These are phyloP conservation scores for Pestalotiopsis sp. DNA, from an alignment of 2,329 filamentous ascomycete species.

Conservation along the genomic window DNA sequence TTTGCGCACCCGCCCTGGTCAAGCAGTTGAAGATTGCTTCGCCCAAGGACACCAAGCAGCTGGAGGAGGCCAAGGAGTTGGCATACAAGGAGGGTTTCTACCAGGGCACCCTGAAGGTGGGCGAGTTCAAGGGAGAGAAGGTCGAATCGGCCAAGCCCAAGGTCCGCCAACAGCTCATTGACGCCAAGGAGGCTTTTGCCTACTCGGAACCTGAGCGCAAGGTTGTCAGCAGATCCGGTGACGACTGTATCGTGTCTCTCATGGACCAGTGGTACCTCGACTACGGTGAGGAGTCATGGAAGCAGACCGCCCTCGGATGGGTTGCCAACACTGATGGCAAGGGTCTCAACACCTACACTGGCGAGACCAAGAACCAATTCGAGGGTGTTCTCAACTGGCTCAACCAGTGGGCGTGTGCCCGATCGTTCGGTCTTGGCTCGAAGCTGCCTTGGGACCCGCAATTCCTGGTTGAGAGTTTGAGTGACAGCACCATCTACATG, in stretches of 20 bases:
- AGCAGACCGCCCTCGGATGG: conserved; percentile 71
- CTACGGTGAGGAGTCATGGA: conserved; percentile 92
- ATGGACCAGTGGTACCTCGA: conserved; percentile 98
- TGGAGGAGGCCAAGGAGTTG: conserved; percentile 91
- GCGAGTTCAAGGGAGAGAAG: conserved; percentile 84
- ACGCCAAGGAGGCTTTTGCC: conserved; percentile 78
- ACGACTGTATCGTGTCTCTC: conserved; percentile 86
- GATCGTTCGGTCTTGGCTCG: conserved; percentile 89
- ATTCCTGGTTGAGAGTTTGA: conserved; percentile 90
- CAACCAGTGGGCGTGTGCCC: conserved; percentile 91
- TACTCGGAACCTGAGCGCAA: conserved; percentile 93
- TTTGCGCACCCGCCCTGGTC: conserved; percentile 80
- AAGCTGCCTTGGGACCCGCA: conserved; percentile 92
- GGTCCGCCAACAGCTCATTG: conserved; percentile 76
- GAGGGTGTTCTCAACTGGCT: conserved; percentile 85
- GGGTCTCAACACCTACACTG: conserved; percentile 78
- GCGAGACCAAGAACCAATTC: conserved; percentile 78
- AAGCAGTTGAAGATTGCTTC: conserved; percentile 96
- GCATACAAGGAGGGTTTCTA: conserved; percentile 99
- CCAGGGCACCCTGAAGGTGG: conserved; percentile 86
- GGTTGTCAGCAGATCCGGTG: conserved; percentile 85
- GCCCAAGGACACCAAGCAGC: conserved; percentile 88
- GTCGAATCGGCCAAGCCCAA: conserved; percentile 88
- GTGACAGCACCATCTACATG: conserved; percentile 92
- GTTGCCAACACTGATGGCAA: conserved; percentile 68